These are phyloP conservation scores for Solanum gracilifrons DNA, from an alignment of 257 asterid species.

Conservation along the genomic window DNA sequence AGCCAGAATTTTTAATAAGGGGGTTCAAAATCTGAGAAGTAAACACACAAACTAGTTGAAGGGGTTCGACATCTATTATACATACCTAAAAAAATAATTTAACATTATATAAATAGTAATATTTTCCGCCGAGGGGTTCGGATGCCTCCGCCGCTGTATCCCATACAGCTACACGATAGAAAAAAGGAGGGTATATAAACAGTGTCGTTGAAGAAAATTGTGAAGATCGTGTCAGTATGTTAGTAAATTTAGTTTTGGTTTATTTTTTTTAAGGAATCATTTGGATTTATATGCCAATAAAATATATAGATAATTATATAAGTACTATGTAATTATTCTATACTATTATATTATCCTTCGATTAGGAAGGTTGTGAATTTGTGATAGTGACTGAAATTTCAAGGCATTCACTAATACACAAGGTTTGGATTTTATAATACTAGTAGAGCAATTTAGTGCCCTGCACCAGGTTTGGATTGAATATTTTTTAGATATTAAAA, in stretches of 20 bases:
- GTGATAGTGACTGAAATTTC: background rate
- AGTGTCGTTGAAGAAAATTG: background rate
- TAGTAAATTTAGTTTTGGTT: background rate
- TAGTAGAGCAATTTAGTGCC: background rate
- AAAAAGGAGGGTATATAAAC: background rate
- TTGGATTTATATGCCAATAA: background rate
- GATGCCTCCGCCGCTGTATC: background rate
- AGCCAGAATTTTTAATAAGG: too few species aligned
- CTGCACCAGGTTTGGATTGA: too few species aligned
- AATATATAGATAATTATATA: background rate
- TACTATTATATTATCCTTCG: background rate
- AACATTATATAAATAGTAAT: too few species aligned
- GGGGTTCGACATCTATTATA: too few species aligned
- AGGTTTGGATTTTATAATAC: background rate
- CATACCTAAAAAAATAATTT: too few species aligned
- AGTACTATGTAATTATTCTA: background rate
- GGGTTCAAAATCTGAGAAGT: too few species aligned
- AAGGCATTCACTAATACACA: background rate
- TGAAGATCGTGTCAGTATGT: background rate
- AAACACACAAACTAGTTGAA: too few species aligned
- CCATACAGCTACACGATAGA: background rate
- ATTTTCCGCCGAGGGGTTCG: too few species aligned
- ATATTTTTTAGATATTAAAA: too few species aligned
- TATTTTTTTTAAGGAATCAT: background rate
- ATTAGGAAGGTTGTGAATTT: background rate